These are phyloP conservation scores for Theileria annulata DNA, from an alignment of 169 alveolate species.

Conservation along the genomic window DNA sequence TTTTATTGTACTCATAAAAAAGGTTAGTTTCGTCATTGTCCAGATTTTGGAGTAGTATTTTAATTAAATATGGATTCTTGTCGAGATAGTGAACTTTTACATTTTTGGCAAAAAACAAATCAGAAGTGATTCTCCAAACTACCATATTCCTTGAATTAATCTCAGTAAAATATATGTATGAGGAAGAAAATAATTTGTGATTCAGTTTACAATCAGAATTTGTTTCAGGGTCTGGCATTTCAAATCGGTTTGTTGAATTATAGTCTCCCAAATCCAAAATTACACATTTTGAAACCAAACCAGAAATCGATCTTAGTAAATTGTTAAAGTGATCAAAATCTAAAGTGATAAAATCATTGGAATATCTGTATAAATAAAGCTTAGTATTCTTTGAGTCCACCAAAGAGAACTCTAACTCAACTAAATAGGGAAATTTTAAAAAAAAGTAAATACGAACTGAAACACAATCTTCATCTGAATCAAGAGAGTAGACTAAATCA, in stretches of 20 bases:
- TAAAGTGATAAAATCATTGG: not conserved
- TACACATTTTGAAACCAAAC: slow-evolving; percentile 2
- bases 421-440: not conserved
- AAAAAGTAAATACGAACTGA: slow-evolving; percentile 8
- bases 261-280: slow-evolving; percentile 8
- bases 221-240: not conserved
- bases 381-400: not conserved
- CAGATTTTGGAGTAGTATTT: not conserved
- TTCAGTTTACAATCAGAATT: not conserved
- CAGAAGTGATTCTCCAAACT: slow-evolving; percentile 1
- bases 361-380: slow-evolving; percentile 9
- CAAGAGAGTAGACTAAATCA: slow-evolving; percentile 11
- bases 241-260: not conserved
- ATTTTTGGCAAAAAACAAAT: not conserved
- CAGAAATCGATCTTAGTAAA: slow-evolving; percentile 11
- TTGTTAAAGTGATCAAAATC: not conserved
- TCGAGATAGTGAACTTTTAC: not conserved
- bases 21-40: slow-evolving; percentile 1
- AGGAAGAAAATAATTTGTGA: slow-evolving; percentile 6
- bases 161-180: not conserved
- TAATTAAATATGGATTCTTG: not conserved
- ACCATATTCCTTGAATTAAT: not conserved
- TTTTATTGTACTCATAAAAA: not conserved
- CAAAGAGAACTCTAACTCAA: not conserved
- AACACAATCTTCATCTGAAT: not conserved